Base-by-base conservation (phyloP, 2,329 filamentous ascomycete species). In the Ascosphaera acerosa region DNA sequence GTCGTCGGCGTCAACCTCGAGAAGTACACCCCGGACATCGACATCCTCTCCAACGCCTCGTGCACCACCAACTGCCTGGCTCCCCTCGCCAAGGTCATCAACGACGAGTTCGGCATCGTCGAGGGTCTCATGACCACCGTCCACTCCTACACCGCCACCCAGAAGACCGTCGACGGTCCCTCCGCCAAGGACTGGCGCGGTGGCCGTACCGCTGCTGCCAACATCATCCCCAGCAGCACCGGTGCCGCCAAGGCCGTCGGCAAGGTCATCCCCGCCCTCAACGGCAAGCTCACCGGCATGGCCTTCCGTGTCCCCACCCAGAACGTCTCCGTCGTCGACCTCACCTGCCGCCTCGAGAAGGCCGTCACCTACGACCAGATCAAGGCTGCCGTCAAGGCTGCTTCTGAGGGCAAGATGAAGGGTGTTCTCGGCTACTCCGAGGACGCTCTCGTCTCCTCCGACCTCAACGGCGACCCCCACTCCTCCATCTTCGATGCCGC, bases 1-100 rank as follows among this genome's bases (percentile, higher is more conserved):
- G 87, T 97, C 55, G 89, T 92, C 73, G 87, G 87, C 56, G 87
- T 97, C 65, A 97, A 94, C 70, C 66, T 94, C 62, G 69, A 82
- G 58, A 66, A 60, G 49, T 94, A 94, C 74, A 84, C 77, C 58
- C 72, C 75, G 55, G 76, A 76, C 55, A 69, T 87, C 58, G 64
- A 80, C 49, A 74, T 97, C 57, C 78, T 94, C 64, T 94, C 87
- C 64, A 97, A 97, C 67, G 87, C 87, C 49, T 94, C 87, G 47
- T 94, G 87, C 80, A 97, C 87, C 58, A 94, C 87, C 69, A 97
- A 97, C 78, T 94, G 87, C 74, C 64, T 97, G 61, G 87, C 87
- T 58, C 87, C 87, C 55, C 76, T 97, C 43, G 87, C 87, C 66
- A 97, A 94, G 77, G 81, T 94, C 53, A 71, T 97, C 64, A 66